These are phyloP conservation scores for Arctium minus DNA, from an alignment of 129 eudicot species.

Conservation along the genomic window DNA sequence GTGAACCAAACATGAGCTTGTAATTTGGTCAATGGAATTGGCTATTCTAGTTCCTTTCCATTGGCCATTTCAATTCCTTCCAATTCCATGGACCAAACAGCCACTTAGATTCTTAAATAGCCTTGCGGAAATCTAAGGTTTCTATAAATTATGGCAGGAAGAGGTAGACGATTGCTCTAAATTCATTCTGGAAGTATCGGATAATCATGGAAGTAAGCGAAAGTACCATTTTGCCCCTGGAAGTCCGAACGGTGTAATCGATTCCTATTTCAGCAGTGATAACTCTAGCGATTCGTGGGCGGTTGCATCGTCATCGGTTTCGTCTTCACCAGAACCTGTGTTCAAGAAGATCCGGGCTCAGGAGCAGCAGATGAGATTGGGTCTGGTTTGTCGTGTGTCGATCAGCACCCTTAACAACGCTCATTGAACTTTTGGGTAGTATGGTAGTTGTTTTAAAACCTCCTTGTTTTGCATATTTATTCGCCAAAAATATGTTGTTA, in stretches of 20 bases:
- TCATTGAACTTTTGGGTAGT: constrained; percentile 24
- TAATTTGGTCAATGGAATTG: too few species aligned
- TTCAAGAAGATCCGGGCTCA: constrained; percentile 70
- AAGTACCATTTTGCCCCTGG: constrained; percentile 45
- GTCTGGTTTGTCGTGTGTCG: constrained; percentile 34
- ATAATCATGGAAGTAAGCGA: constrained; percentile 35
- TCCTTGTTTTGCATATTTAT: constrained; percentile 25
- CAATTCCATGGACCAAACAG: not conserved
- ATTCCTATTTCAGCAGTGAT: constrained; percentile 60
- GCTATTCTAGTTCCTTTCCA: too few species aligned
- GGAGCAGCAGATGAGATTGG: constrained; percentile 64
- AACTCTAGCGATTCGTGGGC: constrained; percentile 68
- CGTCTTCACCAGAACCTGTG: constrained; percentile 64
- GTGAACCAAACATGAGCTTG: too few species aligned
- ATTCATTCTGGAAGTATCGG: constrained; percentile 47
- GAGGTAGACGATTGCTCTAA: constrained; percentile 53
- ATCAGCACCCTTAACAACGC: constrained; percentile 28
- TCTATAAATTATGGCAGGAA: constrained; percentile 49
- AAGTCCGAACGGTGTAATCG: constrained; percentile 77
- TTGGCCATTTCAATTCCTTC: too few species aligned
- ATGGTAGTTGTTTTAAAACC: constrained; percentile 12
- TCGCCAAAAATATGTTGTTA: constrained; percentile 24
- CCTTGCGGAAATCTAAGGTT: not conserved
- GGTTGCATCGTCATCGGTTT: constrained; percentile 37
- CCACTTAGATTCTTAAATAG: not conserved